Percentiles rank a stretch among this genome's conserved stretches.
These are phyloP conservation scores for Mycothermus thermophilus DNA, from an alignment of 495 filamentous ascomycete genomes.

Conservation along the genomic window DNA sequence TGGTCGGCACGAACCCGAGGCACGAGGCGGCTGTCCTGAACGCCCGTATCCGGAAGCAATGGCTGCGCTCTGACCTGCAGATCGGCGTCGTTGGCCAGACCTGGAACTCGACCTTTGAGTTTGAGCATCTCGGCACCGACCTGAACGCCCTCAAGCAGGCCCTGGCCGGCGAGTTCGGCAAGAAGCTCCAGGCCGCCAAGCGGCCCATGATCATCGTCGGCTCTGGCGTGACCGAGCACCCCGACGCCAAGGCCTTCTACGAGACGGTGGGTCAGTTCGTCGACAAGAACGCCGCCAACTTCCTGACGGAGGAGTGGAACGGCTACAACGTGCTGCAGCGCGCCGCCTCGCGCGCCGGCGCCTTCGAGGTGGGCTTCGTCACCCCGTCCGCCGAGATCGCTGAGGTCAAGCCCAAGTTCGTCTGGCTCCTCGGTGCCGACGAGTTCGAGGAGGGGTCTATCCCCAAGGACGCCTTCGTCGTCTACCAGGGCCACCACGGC, in stretches of 20 bases:
- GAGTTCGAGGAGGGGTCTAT: constrained; percentile 69
- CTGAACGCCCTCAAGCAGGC: constrained; percentile 65
- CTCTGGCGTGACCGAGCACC: constrained; percentile 74
- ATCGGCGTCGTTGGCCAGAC: constrained; percentile 82
- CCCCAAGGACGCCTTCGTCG: constrained; percentile 85
- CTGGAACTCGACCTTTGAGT: constrained; percentile 87
- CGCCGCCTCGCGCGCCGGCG: constrained; percentile 77
- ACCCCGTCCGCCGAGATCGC: constrained; percentile 65
- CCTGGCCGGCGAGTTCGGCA: constrained; percentile 74
- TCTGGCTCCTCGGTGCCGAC: constrained; percentile 95
- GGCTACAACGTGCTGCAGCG: constrained; percentile 94
- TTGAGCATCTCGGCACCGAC: constrained; percentile 73
- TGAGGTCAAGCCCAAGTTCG: constrained; percentile 73
- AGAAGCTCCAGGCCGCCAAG: constrained; percentile 78
- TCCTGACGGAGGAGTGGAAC: constrained; percentile 84
- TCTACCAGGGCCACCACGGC: constrained; percentile 97
- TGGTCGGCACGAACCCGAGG: constrained; percentile 87
- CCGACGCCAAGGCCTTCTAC: constrained; percentile 82
- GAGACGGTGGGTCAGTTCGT: constrained; percentile 79
- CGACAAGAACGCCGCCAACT: constrained; percentile 79
- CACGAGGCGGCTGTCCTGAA: constrained; percentile 91
- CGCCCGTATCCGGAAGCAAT: constrained; percentile 93
- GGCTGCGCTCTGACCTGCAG: constrained; percentile 87
- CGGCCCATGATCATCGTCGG: constrained; percentile 92
- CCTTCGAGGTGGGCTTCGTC: constrained; percentile 91